Percentiles rank a stretch among this genome's conserved stretches.
Evolutionary conservation across 2,329 filamentous ascomycete genomes (phyloP).

Genomic region (Diplodia sapinea): DNA sequence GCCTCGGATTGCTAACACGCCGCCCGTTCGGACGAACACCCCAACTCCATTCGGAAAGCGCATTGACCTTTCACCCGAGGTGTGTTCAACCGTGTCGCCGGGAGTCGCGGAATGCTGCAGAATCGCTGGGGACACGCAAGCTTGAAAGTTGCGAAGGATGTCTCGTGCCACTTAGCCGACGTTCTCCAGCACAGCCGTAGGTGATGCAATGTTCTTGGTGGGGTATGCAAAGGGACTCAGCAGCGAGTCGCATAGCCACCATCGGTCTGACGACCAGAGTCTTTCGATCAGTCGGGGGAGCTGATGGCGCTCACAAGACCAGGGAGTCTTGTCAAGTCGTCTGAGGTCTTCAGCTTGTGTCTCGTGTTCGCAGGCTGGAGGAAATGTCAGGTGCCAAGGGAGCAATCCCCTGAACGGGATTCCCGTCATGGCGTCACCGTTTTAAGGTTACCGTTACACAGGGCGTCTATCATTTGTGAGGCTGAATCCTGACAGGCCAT

Average conservation of each 20-base stretch:
- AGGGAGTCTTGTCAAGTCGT: not conserved
- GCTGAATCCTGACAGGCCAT: not conserved
- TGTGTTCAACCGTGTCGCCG: conserved; percentile 6
- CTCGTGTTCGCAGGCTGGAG: conserved; percentile 12
- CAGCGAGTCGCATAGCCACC: conserved; percentile 13
- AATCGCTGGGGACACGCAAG: conserved; percentile 9
- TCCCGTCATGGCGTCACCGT: conserved; percentile 29
- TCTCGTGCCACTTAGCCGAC: not conserved
- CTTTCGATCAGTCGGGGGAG: conserved; percentile 1
- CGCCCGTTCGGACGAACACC: conserved; percentile 9
- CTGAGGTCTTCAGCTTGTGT: conserved; percentile 18
- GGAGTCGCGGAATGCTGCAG: conserved; percentile 5
- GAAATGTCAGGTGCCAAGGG: conserved; percentile 18
- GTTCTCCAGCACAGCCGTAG: not conserved
- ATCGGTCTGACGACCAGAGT: not conserved
- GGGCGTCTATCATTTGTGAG: conserved; percentile 9
- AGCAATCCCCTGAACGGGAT: conserved; percentile 23
- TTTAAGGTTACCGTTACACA: conserved; percentile 23
- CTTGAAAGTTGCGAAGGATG: not conserved
- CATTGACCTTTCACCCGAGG: conserved; percentile 13
- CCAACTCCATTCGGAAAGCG: conserved; percentile 22
- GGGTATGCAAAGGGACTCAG: conserved; percentile 24
- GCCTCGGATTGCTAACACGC: conserved; percentile 13
- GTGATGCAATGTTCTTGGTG: conserved; percentile 23
- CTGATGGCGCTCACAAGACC: conserved; percentile 9